Evolutionary conservation across 164 flowering plant species (phyloP).

Genomic region (Euptelea pleiosperma): DNA sequence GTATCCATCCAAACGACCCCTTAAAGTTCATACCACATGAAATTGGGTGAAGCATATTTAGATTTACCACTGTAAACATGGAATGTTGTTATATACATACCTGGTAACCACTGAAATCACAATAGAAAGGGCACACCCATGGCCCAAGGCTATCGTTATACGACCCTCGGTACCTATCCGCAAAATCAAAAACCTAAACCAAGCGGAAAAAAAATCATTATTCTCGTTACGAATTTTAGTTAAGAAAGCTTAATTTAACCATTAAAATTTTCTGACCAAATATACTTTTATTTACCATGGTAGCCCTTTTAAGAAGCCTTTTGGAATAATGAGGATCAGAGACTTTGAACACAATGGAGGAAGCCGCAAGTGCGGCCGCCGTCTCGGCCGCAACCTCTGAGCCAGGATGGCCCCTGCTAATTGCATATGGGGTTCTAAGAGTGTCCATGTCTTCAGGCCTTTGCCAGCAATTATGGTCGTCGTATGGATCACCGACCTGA

Average conservation of each 20-base stretch:
- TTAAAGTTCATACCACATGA: too few species aligned
- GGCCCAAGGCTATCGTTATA: slow-evolving; percentile 41
- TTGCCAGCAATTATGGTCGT: slow-evolving; percentile 72
- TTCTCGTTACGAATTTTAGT: too few species aligned
- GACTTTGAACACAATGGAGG: slow-evolving; percentile 45
- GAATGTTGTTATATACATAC: slow-evolving; percentile 30
- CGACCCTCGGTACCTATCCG: slow-evolving; percentile 49
- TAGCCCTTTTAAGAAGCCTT: slow-evolving; percentile 42
- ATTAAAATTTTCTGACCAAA: neutral
- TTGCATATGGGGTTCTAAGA: slow-evolving; percentile 30
- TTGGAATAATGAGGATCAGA: slow-evolving; percentile 37
- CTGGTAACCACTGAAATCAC: slow-evolving; percentile 52
- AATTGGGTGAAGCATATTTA: too few species aligned
- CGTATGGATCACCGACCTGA: slow-evolving; percentile 60
- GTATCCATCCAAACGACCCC: too few species aligned
- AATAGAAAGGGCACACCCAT: slow-evolving; percentile 62
- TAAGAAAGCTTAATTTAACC: neutral
- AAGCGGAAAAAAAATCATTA: neutral
- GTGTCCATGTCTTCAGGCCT: slow-evolving; percentile 92
- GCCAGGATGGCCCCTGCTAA: slow-evolving; percentile 37
- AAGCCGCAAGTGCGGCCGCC: slow-evolving; percentile 72
- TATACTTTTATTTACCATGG: too few species aligned
- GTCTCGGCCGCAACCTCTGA: slow-evolving; percentile 74
- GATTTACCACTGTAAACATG: too few species aligned
- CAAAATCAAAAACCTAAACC: slow-evolving; percentile 49